phyloP scores from a whole-genome alignment of 2,329 filamentous ascomycete genomes.

The Talaromyces albobiverticillius region DNA sequence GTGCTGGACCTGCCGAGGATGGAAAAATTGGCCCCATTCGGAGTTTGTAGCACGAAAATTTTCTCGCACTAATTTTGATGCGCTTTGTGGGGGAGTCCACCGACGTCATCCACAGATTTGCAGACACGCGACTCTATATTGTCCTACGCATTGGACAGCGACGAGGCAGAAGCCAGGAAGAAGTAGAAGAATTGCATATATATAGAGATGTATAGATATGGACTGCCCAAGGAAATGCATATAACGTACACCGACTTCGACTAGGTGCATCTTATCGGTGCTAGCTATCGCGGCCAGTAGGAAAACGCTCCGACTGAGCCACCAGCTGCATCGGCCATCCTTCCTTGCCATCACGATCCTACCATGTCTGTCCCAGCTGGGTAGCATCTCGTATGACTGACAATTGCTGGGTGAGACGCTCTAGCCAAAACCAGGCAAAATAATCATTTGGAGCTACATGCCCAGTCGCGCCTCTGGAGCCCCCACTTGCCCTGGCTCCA shows the following conservation, averaged over 20 bases:
- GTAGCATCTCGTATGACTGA: neutral
- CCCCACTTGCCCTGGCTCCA: constrained; percentile 9
- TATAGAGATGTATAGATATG: neutral
- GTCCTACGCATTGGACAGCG: too few species aligned
- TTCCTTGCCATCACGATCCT: too few species aligned
- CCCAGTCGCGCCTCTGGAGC: neutral
- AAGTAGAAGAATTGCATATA: too few species aligned
- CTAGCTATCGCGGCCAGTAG: constrained; percentile 3
- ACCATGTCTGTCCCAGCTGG: too few species aligned
- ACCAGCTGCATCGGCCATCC: too few species aligned
- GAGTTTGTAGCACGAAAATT: neutral
- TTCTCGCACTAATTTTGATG: neutral
- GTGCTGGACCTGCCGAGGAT: too few species aligned
- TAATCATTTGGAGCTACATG: neutral
- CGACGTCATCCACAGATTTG: constrained; percentile 6
- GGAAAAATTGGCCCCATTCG: too few species aligned
- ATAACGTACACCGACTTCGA: neutral
- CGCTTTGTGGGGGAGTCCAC: constrained; percentile 4
- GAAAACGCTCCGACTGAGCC: constrained; percentile 9
- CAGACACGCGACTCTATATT: neutral
- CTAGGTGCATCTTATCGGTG: neutral
- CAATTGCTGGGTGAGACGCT: neutral
- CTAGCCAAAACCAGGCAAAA: constrained; percentile 7
- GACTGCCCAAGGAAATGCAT: too few species aligned
- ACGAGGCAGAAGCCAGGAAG: too few species aligned